These are phyloP conservation scores for Tetrahymena borealis DNA, from an alignment of 73 alveolate genomes.

Conservation along the genomic window DNA sequence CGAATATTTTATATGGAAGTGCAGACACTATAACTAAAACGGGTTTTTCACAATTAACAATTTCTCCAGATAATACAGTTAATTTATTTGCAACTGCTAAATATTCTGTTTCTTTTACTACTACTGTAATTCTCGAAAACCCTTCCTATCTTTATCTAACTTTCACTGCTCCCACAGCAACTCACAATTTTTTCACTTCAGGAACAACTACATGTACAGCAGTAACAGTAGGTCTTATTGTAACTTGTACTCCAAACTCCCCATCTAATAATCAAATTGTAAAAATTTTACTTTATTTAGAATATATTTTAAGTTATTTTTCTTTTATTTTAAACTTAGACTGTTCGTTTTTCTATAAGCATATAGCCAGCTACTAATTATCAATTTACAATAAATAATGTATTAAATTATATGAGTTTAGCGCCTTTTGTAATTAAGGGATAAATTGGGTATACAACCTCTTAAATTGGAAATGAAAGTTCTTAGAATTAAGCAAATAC, in stretches of 20 bases:
- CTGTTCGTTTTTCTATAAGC: background rate
- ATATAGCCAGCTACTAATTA: background rate
- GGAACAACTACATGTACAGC: background rate
- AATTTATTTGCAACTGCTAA: background rate
- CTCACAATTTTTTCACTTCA: background rate
- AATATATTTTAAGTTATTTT: background rate
- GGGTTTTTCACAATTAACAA: background rate
- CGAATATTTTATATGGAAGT: background rate
- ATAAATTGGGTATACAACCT: background rate
- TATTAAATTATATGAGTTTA: background rate
- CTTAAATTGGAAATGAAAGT: background rate
- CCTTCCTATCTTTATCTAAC: background rate
- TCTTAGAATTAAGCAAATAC: background rate
- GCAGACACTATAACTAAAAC: background rate
- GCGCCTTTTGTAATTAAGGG: background rate
- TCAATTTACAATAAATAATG: background rate
- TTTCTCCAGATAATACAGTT: background rate
- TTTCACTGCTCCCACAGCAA: background rate
- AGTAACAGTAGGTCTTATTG: background rate
- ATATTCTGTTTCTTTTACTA: background rate
- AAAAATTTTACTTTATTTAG: background rate
- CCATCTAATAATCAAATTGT: background rate
- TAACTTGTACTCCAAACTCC: background rate
- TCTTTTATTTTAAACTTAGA: background rate
- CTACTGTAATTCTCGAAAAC: background rate